A percentile compares a stretch with the other conserved stretches of the same genome.
Evolutionary conservation across 345 rosid genomes (phyloP).

Genomic region (Hirschfeldia incana): DNA sequence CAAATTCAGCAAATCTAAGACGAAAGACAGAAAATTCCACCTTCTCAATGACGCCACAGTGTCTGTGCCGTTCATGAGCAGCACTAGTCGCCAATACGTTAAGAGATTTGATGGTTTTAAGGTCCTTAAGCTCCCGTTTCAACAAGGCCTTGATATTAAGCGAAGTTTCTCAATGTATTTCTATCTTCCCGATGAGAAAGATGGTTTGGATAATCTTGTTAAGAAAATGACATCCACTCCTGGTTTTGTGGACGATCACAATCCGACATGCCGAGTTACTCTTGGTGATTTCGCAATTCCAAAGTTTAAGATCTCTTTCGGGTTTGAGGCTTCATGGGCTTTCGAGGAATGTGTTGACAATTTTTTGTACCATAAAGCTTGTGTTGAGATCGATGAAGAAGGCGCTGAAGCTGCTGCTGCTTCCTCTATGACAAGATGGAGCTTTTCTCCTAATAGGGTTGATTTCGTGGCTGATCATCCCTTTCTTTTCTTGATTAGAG

Average conservation of each 20-base stretch:
- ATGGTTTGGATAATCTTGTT: constrained; percentile 2
- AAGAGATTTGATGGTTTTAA: constrained; percentile 1
- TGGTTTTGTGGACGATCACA: constrained; percentile 19
- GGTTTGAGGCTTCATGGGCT: not conserved
- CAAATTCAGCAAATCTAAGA: not conserved
- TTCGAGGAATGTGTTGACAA: too few relatives aligned
- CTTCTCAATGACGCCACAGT: constrained; percentile 12
- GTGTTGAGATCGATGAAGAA: constrained; percentile 5
- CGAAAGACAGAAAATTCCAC: not conserved
- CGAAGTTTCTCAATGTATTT: constrained; percentile 9
- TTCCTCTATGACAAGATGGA: not conserved
- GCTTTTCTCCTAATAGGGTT: not conserved
- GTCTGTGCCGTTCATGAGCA: constrained; percentile 24
- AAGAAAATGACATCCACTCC: not conserved
- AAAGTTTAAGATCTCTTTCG: constrained; percentile 9
- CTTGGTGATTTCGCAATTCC: not conserved
- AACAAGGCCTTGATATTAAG: not conserved
- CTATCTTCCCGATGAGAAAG: constrained; percentile 4
- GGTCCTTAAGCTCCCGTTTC: constrained; percentile 19
- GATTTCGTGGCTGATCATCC: constrained; percentile 22
- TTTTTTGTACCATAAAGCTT: constrained; percentile 18
- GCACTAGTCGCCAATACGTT: not conserved
- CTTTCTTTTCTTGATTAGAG: not conserved
- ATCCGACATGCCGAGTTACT: not conserved
- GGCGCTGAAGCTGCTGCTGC: constrained; percentile 25